A percentile compares a stretch with the other conserved stretches of the same genome.
These are phyloP conservation scores for Persicaria maculosa DNA, from an alignment of 148 eudicot genomes.

Conservation along the genomic window DNA sequence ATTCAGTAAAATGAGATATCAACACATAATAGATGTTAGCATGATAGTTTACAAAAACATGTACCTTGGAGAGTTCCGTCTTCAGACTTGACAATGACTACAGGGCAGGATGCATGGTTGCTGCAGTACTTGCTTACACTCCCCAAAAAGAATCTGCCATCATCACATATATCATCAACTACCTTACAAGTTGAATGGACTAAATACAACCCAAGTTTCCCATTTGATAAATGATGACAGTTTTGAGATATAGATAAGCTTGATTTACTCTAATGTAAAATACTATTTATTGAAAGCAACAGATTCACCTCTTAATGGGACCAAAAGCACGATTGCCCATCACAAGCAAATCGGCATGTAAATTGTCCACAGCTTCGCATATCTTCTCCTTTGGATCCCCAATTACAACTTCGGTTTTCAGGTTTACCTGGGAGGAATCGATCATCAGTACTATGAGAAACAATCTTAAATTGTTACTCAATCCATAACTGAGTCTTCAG, in stretches of 20 bases:
- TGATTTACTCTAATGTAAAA: background rate
- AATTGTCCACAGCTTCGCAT: constrained; percentile 45
- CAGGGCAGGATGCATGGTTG: constrained; percentile 64
- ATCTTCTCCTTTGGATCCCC: constrained; percentile 67
- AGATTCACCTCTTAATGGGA: constrained; percentile 52
- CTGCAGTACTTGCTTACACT: constrained; percentile 84
- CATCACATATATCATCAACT: constrained; percentile 5
- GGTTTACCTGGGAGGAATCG: constrained; percentile 24
- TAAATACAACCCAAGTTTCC: background rate
- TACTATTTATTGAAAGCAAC: background rate
- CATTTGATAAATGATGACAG: background rate
- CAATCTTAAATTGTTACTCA: background rate
- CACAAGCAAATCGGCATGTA: constrained; percentile 63
- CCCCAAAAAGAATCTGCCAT: constrained; percentile 69
- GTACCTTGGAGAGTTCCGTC: constrained; percentile 30
- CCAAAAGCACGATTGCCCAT: constrained; percentile 65
- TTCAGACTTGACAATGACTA: constrained; percentile 55
- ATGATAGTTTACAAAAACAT: background rate
- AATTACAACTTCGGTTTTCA: constrained; percentile 38
- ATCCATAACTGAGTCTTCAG: background rate
- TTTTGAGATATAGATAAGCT: background rate
- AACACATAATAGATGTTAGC: background rate
- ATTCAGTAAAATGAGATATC: background rate
- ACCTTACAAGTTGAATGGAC: background rate
- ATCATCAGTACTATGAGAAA: background rate